A percentile compares a stretch with the other conserved stretches of the same genome.
Evolutionary conservation across 306 rosid genomes (phyloP).

Genomic region (Acacia confusa): DNA sequence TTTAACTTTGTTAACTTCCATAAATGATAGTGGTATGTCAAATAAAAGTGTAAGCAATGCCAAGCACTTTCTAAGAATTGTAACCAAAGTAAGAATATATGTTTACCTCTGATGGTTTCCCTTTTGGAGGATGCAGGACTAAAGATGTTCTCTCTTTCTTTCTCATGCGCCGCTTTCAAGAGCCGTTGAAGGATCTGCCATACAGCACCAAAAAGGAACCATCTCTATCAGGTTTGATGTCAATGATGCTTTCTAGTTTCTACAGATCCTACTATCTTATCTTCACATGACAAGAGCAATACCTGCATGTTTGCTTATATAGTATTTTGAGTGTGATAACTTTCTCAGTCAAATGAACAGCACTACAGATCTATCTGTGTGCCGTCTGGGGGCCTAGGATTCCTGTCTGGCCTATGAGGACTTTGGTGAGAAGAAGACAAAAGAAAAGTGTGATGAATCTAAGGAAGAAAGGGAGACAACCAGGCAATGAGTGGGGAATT

Average conservation of each 20-base stretch:
- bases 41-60: neutral
- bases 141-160: constrained; percentile 39
- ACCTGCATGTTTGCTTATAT: constrained; percentile 47
- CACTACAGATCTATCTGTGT: constrained; percentile 62
- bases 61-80: neutral
- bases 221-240: constrained; percentile 31
- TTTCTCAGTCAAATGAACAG: constrained; percentile 58
- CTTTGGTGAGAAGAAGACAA: constrained; percentile 61
- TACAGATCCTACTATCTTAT: constrained; percentile 26
- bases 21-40: neutral
- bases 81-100: neutral
- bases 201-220: constrained; percentile 25
- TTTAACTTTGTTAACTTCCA: neutral
- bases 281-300: constrained; percentile 29
- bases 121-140: constrained; percentile 40
- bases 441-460: constrained; percentile 57
- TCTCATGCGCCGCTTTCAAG: constrained; percentile 42
- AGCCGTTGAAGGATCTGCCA: constrained; percentile 67
- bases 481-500: constrained; percentile 59
- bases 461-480: constrained; percentile 79
- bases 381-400: constrained; percentile 66
- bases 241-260: constrained; percentile 37
- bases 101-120: constrained; percentile 47
- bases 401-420: constrained; percentile 48
- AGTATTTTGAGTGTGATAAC: constrained; percentile 28